A percentile compares a stretch with the other conserved stretches of the same genome.
Conservation (phyloP, 306 rosid species). For the Clitoria ternatea region DNA sequence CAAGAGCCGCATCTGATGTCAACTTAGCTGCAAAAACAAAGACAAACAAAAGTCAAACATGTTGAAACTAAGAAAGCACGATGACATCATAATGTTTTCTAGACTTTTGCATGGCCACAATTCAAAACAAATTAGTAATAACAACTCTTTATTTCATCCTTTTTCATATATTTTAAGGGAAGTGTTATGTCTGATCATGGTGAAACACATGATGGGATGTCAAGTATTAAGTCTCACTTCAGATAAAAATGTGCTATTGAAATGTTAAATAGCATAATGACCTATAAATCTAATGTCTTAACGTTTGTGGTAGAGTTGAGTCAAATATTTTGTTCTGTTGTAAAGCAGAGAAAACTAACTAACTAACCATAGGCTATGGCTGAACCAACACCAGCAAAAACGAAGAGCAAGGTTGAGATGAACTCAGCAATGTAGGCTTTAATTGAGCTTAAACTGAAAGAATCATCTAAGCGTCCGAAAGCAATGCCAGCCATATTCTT, state of each 20-base stretch:
- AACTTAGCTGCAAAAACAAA: constrained; percentile 51
- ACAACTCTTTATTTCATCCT: not conserved
- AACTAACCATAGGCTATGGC: constrained; percentile 75
- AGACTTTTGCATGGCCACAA: not conserved
- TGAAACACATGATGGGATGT: too few relatives aligned
- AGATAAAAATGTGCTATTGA: too few relatives aligned
- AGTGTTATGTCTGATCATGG: not conserved
- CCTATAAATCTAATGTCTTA: too few relatives aligned
- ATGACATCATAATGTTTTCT: not conserved
- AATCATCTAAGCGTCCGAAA: constrained; percentile 71
- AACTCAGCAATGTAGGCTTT: constrained; percentile 88
- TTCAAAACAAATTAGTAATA: not conserved
- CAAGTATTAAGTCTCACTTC: too few relatives aligned
- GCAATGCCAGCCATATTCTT: constrained; percentile 78
- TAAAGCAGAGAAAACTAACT: constrained; percentile 34
- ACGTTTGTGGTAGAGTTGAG: not conserved
- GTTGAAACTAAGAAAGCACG: not conserved
- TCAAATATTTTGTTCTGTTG: not conserved
- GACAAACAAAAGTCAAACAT: not conserved
- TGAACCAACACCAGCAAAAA: constrained; percentile 89
- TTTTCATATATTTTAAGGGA: not conserved
- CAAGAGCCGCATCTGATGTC: constrained; percentile 76
- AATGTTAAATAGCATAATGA: too few relatives aligned
- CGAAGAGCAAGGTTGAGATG: constrained; percentile 85
- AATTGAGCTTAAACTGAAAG: constrained; percentile 59